Evolutionary conservation across 352 stramenopile species (phyloP), one percentile per base, ranked within the genome.

Genomic region (Phytopythium aichiense): DNA sequence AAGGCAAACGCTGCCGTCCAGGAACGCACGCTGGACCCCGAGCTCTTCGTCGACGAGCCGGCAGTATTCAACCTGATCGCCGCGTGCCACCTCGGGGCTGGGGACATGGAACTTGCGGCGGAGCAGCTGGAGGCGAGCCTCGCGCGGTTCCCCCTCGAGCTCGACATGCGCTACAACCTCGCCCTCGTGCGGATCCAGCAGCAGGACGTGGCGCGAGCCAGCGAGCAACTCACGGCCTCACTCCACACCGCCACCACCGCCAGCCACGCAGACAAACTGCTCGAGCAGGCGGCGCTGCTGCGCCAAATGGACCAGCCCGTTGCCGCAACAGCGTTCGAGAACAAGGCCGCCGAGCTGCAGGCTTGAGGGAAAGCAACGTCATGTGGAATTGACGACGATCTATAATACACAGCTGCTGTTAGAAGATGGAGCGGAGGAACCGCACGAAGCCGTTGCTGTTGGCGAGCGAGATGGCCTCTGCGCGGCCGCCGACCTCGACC

Each of bases 11-110:
- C 22, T 13, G 37, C 69, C 6, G 68, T 86, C 38, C 63, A 65
- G 16, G 55, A 66, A 20, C 64, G 65, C 28, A 61, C 68, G 60
- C 67, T 84, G 38, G 77, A 88, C 49, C 60, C 56, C 2, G 74
- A 88, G 45, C 59, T 84, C 16, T 16, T 77, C 20, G 61, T 85
- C 7, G 60, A 68, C 20, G 31, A 64, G 31, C 63, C 65, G 0
- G 52, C 63, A 4, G 69, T 89, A 20, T 74, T 73, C 65, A 92
- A 88, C 60, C 73, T 86, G 63, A 57, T 86, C n/a, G 78, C 61
- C 18, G 55, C 80, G 16, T 66, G 68, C 7, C 57, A 70, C 31
- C 61, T 70, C 6, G 50, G 62, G 9, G 54, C 64, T 13, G 73
- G 75, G 0, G 59, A 77, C 0, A 20, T 61, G 8, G 68, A 80